phyloP scores from a whole-genome alignment of 257 asterid species.

The Datura wrightii region DNA sequence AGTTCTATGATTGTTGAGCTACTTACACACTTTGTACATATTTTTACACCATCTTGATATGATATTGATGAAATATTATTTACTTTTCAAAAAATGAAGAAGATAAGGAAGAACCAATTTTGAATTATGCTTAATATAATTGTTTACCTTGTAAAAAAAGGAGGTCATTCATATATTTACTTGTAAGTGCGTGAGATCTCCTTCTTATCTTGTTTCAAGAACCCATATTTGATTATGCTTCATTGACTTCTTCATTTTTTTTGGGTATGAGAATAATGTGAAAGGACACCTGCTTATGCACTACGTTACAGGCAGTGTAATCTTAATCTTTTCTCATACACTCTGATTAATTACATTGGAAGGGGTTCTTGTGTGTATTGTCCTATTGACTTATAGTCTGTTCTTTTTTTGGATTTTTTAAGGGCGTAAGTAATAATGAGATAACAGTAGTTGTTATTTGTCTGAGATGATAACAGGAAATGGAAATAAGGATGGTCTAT shows the following conservation, averaged over 20 bases:
- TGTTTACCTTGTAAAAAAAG: not conserved
- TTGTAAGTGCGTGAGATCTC: not conserved
- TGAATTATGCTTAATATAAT: not conserved
- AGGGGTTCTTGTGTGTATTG: conserved; percentile 10
- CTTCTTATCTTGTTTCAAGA: conserved; percentile 6
- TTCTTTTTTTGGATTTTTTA: not conserved
- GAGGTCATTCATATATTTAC: not conserved
- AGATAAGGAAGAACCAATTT: not conserved
- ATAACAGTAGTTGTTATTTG: conserved; percentile 26
- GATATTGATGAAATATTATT: not conserved
- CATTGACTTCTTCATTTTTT: not conserved
- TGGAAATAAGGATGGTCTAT: conserved; percentile 94
- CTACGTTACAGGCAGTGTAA: not conserved
- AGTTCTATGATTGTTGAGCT: conserved; percentile 21
- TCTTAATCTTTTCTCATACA: not conserved
- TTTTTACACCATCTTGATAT: conserved; percentile 6
- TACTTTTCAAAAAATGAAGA: not conserved
- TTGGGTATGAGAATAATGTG: not conserved
- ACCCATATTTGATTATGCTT: not conserved
- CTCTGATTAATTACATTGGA: conserved; percentile 2
- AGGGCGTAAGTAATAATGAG: not conserved
- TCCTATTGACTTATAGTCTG: not conserved
- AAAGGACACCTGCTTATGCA: conserved; percentile 9
- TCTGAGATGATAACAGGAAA: conserved; percentile 66
- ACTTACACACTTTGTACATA: not conserved